Percentiles rank a stretch among this genome's conserved stretches.
Conservation (phyloP, 1,284 basidiomycete genomes). For the Phylloboletellus chloephorus region DNA sequence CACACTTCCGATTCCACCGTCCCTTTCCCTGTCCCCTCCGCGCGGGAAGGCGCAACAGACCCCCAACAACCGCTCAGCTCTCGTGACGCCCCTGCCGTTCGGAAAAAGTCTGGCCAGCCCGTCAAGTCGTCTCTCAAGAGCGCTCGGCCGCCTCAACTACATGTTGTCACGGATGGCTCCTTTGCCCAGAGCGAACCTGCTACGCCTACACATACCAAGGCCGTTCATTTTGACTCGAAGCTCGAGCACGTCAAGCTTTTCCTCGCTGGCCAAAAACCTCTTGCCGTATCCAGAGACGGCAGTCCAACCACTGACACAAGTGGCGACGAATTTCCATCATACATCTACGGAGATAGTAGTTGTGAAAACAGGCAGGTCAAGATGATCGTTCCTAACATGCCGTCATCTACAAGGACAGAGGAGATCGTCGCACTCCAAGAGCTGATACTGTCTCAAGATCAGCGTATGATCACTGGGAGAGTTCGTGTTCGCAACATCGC, state of each 20-base stretch:
- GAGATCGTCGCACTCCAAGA: constrained; percentile 51
- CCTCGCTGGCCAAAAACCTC: constrained; percentile 87
- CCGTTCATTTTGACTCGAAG: constrained; percentile 89
- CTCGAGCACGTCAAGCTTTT: constrained; percentile 93
- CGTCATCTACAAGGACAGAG: constrained; percentile 31
- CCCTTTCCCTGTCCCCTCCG: constrained; percentile 17
- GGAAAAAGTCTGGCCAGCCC: constrained; percentile 91
- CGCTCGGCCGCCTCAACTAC: constrained; percentile 46
- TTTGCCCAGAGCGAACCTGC: constrained; percentile 55
- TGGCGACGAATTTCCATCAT: constrained; percentile 64
- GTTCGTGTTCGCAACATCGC: constrained; percentile 83
- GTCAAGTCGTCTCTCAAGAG: constrained; percentile 89
- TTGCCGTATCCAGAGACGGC: constrained; percentile 87
- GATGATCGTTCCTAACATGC: constrained; percentile 56
- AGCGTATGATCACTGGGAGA: constrained; percentile 56
- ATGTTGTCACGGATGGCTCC: constrained; percentile 42
- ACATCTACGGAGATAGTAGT: constrained; percentile 48
- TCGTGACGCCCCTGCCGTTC: constrained; percentile 27
- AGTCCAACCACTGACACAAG: constrained; percentile 82
- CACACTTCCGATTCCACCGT: constrained; percentile 36
- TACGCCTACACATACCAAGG: constrained; percentile 63
- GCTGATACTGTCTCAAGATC: constrained; percentile 57
- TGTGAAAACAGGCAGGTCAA: constrained; percentile 38
- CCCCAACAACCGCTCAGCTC: constrained; percentile 11
- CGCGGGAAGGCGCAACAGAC: constrained; percentile 8